phyloP scores from a whole-genome alignment of 2,329 filamentous ascomycete species.

The Beauveria rudraprayagi region DNA sequence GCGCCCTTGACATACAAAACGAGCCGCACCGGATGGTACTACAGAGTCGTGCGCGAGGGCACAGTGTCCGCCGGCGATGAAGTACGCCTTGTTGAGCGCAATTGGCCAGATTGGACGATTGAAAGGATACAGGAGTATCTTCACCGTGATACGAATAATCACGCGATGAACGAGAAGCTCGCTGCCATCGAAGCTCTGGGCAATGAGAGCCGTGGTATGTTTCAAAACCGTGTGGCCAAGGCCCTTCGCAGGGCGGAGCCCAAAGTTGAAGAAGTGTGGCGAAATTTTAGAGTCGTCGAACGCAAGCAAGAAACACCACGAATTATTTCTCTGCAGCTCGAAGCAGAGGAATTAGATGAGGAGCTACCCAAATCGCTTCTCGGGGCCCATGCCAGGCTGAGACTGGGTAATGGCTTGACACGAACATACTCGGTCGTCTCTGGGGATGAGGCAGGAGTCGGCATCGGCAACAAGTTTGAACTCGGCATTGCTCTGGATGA shows the following conservation, averaged over 20 bases:
- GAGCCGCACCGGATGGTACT: constrained; percentile 59
- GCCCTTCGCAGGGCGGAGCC: constrained; percentile 23
- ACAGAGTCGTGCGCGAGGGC: constrained; percentile 50
- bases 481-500: constrained; percentile 51
- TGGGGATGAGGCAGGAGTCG: constrained; percentile 10
- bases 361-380: constrained; percentile 21
- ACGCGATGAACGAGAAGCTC: constrained; percentile 44
- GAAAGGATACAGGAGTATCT: constrained; percentile 55
- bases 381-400: constrained; percentile 50
- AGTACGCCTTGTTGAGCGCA: constrained; percentile 47
- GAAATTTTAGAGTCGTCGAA: constrained; percentile 38
- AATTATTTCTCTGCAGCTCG: constrained; percentile 44
- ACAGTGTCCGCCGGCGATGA: constrained; percentile 47
- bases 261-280: constrained; percentile 31
- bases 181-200: constrained; percentile 43
- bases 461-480: constrained; percentile 41
- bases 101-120: constrained; percentile 53
- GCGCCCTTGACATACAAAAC: constrained; percentile 47
- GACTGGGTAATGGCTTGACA: constrained; percentile 46
- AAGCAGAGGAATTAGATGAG: constrained; percentile 29
- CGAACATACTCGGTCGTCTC: constrained; percentile 54
- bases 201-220: constrained; percentile 38
- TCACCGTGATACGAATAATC: constrained; percentile 44
- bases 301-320: constrained; percentile 43
- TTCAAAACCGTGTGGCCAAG: constrained; percentile 43